Percentiles rank a stretch among this genome's conserved stretches.
phyloP scores from a whole-genome alignment of 75 land plant genomes.

The Pinus taeda region DNA sequence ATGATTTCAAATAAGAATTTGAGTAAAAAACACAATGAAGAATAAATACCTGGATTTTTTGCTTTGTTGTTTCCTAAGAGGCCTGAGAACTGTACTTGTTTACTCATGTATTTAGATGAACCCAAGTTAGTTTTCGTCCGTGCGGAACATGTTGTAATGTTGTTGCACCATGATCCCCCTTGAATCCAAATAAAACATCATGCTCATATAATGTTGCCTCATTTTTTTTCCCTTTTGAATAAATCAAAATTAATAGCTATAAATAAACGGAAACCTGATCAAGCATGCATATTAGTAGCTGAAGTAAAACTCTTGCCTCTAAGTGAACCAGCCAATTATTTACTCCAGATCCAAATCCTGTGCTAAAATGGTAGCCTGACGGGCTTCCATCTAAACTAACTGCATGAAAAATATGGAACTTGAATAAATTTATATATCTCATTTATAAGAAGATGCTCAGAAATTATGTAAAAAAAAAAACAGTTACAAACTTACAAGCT shows the following conservation, averaged over 20 bases:
- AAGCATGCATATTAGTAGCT: neutral
- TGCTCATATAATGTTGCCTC: neutral
- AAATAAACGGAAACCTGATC: neutral
- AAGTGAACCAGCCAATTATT: slow-evolving; percentile 79
- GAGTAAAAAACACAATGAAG: neutral
- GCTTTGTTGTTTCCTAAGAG: slow-evolving; percentile 58
- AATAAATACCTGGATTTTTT: slow-evolving; percentile 63
- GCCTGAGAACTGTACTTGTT: slow-evolving; percentile 52
- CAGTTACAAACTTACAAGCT: neutral
- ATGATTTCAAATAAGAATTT: neutral
- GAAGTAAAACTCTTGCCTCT: slow-evolving; percentile 46
- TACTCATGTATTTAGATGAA: slow-evolving; percentile 69
- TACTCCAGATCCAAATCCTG: slow-evolving; percentile 66
- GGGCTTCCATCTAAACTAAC: slow-evolving; percentile 98
- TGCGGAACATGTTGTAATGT: slow-evolving; percentile 35
- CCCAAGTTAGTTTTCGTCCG: slow-evolving; percentile 50
- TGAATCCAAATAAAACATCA: slow-evolving; percentile 14
- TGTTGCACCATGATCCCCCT: slow-evolving; percentile 95
- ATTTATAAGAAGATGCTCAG: neutral
- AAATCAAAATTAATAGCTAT: neutral
- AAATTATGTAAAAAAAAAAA: neutral
- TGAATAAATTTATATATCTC: too few relatives aligned
- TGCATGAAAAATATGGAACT: slow-evolving; percentile 19
- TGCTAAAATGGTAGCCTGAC: slow-evolving; percentile 72
- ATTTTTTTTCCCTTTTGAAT: neutral